Percentiles rank a stretch among this genome's conserved stretches.
phyloP scores from a whole-genome alignment of 371 early-diverging fungal species.

The Mucor lusitanicus region DNA sequence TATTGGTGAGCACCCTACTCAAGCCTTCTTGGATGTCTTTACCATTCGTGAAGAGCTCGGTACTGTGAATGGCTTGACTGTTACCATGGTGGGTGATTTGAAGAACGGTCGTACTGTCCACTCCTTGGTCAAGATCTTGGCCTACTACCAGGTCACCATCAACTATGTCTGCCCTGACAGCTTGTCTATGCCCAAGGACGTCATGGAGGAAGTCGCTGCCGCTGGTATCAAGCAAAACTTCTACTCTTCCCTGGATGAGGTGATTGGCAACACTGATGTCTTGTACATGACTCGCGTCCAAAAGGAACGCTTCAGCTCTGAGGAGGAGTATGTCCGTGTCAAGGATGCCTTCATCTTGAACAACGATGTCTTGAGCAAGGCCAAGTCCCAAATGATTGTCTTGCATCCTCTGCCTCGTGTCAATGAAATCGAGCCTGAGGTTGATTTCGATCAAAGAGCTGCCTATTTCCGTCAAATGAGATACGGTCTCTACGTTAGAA shows the following conservation, averaged over 20 bases:
- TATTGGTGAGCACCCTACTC: constrained; percentile 97
- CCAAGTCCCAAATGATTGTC: constrained; percentile 95
- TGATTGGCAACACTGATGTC: constrained; percentile 90
- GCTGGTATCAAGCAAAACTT: constrained; percentile 73
- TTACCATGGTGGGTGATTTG: constrained; percentile 95
- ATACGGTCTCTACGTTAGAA: constrained; percentile 95
- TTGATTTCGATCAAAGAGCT: constrained; percentile 95
- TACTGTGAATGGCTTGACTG: constrained; percentile 94
- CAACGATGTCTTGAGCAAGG: constrained; percentile 79
- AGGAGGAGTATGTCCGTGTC: constrained; percentile 81
- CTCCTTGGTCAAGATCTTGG: constrained; percentile 87
- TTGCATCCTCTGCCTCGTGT: constrained; percentile 98
- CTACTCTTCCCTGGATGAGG: constrained; percentile 69
- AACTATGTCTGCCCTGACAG: constrained; percentile 90
- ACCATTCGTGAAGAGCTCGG: constrained; percentile 93
- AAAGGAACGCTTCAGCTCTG: constrained; percentile 87
- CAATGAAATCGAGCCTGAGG: constrained; percentile 94
- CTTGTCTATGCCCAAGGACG: constrained; percentile 86
- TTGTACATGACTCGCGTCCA: constrained; percentile 97
- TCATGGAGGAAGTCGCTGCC: constrained; percentile 73
- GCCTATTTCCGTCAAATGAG: constrained; percentile 98
- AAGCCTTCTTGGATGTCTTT: constrained; percentile 95
- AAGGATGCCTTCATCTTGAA: constrained; percentile 84
- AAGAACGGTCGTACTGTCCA: constrained; percentile 98
- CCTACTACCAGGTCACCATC: constrained; percentile 90